Base-by-base conservation (phyloP, 257 asterid species). In the Buddleja alternifolia region DNA sequence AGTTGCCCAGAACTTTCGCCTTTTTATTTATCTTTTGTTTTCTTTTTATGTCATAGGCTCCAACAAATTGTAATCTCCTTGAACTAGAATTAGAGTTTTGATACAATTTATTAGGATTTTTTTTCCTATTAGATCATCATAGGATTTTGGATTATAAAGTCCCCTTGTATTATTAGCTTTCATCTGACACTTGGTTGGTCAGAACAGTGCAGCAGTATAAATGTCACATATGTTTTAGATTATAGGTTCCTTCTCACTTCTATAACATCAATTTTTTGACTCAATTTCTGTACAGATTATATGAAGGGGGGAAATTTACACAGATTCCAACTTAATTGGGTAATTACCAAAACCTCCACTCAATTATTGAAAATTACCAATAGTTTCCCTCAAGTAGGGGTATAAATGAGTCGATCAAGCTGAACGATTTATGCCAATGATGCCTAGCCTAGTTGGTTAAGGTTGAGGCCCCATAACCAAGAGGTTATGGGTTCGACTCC, bases 61-160 rank as follows among this genome's bases (percentile, higher is more conserved):
- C 45, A 57, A 48, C 63, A 66, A 68, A 71, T 76, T 78, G 75
- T 73, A 72, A 73, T 71, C 34, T 70, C 75, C 47, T 66, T 40
- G 70, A 66, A 68, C 70, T 71, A 72, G 77, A 77, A 21, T 60
- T 79, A 74, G 82, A 71, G 41, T 67, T 67, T 61, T 40, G 59
- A 53, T 36, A 37, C n/a, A n/a, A n/a, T n/a, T 50, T 46, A 53
- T 37, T 52, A 3, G 46, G 19, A 12, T 11, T 32, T 60, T 52
- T 17, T 25, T 15, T 0, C 21, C 21, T 7, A n/a, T 19, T 29
- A 24, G 63, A 10, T 68, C 48, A 1, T 21, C 15, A 1, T 34
- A 34, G 59, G 10, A n/a, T 45, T 51, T 59, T 59, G 32, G 62
- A 17, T 15, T 45, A 25, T 40, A 42, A 70, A 54, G 8, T 41